Base-by-base conservation (phyloP, 352 stramenopile species). In the Globisporangium nagaii region DNA sequence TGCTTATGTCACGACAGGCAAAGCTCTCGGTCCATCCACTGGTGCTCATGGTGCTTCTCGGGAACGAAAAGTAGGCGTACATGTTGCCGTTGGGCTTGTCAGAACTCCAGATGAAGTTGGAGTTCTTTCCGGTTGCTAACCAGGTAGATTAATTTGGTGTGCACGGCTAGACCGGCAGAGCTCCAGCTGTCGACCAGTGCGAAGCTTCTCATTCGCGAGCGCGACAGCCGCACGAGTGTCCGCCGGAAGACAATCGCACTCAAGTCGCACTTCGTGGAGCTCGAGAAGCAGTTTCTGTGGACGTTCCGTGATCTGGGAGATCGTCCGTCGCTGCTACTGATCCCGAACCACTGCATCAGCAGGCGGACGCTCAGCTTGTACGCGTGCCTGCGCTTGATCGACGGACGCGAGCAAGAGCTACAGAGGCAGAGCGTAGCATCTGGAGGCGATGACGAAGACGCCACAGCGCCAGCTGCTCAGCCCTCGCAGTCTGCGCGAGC, bases 31-130 rank as follows among this genome's bases (percentile, higher is more conserved):
- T 48, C 9, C 57, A 68, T 10, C 73, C 73, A 9, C 55, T 87
- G 39, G 58, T 71, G 13, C 42, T 86, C 15, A 75, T 87, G 69
- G 39, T 84, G 3, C 52, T 84, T 3, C 36, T 70, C 15, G 59
- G 48, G 9, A 60, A 71, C 42, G 69, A 84, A 69, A 68, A 70
- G 76, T 84, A 75, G 42, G 71, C 57, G n/a, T n/a, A n/a, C n/a
- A 63, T 60, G 41, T 28, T 49, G 47, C 20, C 8, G 13, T 56
- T 13, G 24, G 19, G n/a, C n/a, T n/a, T 42, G 17, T 20, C 20
- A 20, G 25, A n/a, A 28, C 20, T 31, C 20, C 22, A n/a, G n/a
- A n/a, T n/a, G n/a, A n/a, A n/a, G n/a, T n/a, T n/a, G n/a, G n/a
- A n/a, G n/a, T n/a, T n/a, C n/a, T n/a, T n/a, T n/a, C n/a, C n/a